Base-by-base conservation (phyloP, 257 asterid species). In the Solanum virginianum region DNA sequence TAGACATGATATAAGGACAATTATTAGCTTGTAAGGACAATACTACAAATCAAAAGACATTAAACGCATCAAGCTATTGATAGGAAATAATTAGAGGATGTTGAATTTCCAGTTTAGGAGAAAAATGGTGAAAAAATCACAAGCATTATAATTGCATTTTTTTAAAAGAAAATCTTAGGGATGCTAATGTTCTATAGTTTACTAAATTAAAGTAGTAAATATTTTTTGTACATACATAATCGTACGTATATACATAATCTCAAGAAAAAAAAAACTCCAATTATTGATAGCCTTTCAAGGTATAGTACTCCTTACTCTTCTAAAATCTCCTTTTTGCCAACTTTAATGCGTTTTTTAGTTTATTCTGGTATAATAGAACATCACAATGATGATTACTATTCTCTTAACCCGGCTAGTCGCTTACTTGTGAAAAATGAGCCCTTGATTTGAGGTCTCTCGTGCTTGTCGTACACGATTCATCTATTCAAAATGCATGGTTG, bases 361-460 rank as follows among this genome's bases (percentile, higher is more conserved):
- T 81, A 83, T 47, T 49, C 43, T 24, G 41, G 65, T 55, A 83
- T 75, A 45, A 20, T 83, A 41, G 6, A 36, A 60, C 17, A 68
- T 47, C 29, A 63, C 53, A 36, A 57, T 24, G 80, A 82, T 45
- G 91, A 89, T 5, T 81, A n/a, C 68, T 60, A 69, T 81, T 36
- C 74, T 8, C 85, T 80, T 18, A 41, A 85, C 13, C 53, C 57
- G 5, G 57, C 70, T 6, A 6, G 66, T 22, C 45, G 69, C 4
- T 62, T 86, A 18, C 65, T 86, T 39, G 51, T 57, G 11, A 59
- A 59, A 16, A 55, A 86, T 14, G 16, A 86, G 10, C 56, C 88
- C 39, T 16, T 86, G 6, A 71, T 41, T 7, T 49, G 7, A 57
- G 68, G 45, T 47, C 54, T 43, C n/a, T 55, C 8, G 18, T 81